Evolutionary conservation across 1,284 basidiomycete genomes (phyloP).

Genomic region (Neolentinus lepideus): DNA sequence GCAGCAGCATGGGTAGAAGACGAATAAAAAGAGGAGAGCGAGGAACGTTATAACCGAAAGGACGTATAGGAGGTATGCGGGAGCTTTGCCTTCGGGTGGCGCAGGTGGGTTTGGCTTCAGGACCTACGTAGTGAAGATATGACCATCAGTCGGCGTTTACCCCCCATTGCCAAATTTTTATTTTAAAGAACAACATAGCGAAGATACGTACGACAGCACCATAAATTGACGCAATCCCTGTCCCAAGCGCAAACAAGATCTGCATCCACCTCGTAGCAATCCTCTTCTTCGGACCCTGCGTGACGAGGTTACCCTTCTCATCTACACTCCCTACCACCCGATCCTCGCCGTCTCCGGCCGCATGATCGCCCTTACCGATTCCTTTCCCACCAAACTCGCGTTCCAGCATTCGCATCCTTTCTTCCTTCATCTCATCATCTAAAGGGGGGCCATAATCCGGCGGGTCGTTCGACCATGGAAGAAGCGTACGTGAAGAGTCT

Average conservation of each 20-base stretch:
- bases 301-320: slow-evolving; percentile 47
- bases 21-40: slow-evolving; percentile 45
- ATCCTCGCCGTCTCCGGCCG: slow-evolving; percentile 32
- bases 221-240: slow-evolving; percentile 51
- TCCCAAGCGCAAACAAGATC: slow-evolving; percentile 40
- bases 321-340: slow-evolving; percentile 51
- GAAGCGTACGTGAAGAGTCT: slow-evolving; percentile 19
- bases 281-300: slow-evolving; percentile 56
- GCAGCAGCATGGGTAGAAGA: slow-evolving; percentile 51
- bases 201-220: slow-evolving; percentile 46
- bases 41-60: slow-evolving; percentile 47
- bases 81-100: slow-evolving; percentile 47
- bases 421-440: slow-evolving; percentile 48
- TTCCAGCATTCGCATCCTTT: slow-evolving; percentile 63
- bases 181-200: background rate
- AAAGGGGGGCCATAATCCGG: slow-evolving; percentile 33
- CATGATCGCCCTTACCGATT: slow-evolving; percentile 15
- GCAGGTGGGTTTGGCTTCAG: slow-evolving; percentile 48
- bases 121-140: slow-evolving; percentile 26
- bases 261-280: slow-evolving; percentile 39
- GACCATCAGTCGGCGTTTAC: slow-evolving; percentile 1
- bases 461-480: slow-evolving; percentile 42
- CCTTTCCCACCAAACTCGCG: slow-evolving; percentile 42
- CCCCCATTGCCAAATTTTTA: background rate
- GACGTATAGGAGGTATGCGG: slow-evolving; percentile 51